Base-by-base conservation (phyloP, 2,329 filamentous ascomycete genomes). In the Pseudogymnoascus sp. region DNA sequence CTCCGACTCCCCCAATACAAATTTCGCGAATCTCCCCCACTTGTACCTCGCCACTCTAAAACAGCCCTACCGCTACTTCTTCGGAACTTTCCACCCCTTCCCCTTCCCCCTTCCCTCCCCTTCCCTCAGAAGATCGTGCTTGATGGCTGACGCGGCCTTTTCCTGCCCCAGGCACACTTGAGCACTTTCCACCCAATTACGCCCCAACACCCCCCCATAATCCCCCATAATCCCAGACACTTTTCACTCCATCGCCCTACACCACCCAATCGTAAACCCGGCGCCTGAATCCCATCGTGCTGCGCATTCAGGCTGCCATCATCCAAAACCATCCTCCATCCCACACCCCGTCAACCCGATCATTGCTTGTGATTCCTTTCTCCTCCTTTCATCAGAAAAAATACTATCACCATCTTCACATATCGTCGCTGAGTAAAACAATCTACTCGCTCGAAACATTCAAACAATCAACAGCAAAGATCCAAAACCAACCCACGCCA, bases 31-130 rank as follows among this genome's bases (percentile, higher is more conserved):
- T 16, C 6, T 29, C 14, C 26, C 19, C 24, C 26, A n/a, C n/a
- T 19, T 56, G 47, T 56, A 56, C 47, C 47, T 56, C 47, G 47
- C 47, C 47, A 56, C 47, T 56, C 47, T 56, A 56, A 56, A 56
- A 56, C 47, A 56, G 47, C 47, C 47, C 26, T 56, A 56, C 26
- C 47, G 47, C 26, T 56, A 56, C 47, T 13, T 56, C 6, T 5
- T 4, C 21, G 44, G 14, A 3, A 56, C 47, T 8, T 19, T 19
- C 26, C 47, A 11, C 16, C n/a, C n/a, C n/a, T n/a, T n/a, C n/a
- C n/a, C n/a, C n/a, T n/a, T n/a, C n/a, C n/a, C n/a, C n/a, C n/a
- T n/a, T n/a, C n/a, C n/a, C n/a, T n/a, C n/a, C n/a, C n/a, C n/a
- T n/a, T n/a, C n/a, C n/a, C n/a, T n/a, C n/a, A n/a, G n/a, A n/a